Evolutionary conservation across 495 filamentous ascomycete species (phyloP), one percentile per base, ranked within the genome.

Genomic region (Cercophora samala): DNA sequence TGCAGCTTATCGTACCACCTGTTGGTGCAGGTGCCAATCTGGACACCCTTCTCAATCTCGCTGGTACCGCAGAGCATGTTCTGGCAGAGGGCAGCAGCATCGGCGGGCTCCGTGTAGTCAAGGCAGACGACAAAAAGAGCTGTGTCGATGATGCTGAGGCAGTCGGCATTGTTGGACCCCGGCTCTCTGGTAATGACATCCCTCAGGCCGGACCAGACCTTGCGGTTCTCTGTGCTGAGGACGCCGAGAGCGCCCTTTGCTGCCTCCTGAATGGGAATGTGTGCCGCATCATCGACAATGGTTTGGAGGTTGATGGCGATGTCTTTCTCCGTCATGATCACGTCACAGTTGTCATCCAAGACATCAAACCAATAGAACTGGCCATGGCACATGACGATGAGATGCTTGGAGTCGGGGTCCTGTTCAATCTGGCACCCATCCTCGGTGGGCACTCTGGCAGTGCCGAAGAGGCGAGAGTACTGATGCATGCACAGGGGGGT

Each of bases 361-460:
- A 97, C 94, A 77, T 99, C 95, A 72, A 98, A 99, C 94, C 95
- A 99, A 73, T 99, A 99, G 79, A 98, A 96, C 69, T 99, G 95
- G 13, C 96, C 96, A 69, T 92, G 91, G 73, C 93, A 97, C 76
- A 98, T 81, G 24, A 98, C 91, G n/a, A 97, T 90, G 56, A 98
- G 82, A 76, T 99, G 95, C 79, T 91, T 96, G 18, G 93, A 88
- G 3, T 85, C 85, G 1, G 92, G 89, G 74, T 97, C 93, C 74
- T 97, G 94, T 68, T 92, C 92, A 75, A 99, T 99, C 64, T 97
- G 89, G 74, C 95, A 99, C 11, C 95, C 95, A 76, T 94, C 91
- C 37, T 97, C 92, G 26, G 95, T 97, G 0, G 95, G 95, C 19
- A 99, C 89, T 68, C 95, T 89, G 64, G 95, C 93, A 2, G 96